Evolutionary conservation across 441 rosid genomes (phyloP), one percentile per base, ranked within the genome.

Genomic region (Gossypium davidsonii): DNA sequence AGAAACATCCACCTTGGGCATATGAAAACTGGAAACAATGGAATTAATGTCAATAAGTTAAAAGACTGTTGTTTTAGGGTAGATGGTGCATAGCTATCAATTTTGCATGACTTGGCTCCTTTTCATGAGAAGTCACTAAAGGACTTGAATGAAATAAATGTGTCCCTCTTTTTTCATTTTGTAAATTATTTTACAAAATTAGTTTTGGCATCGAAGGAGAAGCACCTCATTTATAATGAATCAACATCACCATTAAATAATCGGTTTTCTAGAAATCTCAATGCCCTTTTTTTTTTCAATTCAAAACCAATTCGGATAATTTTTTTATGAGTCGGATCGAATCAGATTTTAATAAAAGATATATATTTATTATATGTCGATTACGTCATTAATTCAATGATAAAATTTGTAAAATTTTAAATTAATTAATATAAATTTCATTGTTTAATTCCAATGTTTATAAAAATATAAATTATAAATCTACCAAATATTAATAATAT

Each of bases 81-180:
- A 31, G 72, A 68, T 68, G 21, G 73, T 55, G 31, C 61, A 21
- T 56, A 44, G 74, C 74, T 72, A 56, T 75, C 79, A 68, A 63
- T 62, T 68, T 74, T 34, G 39, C 39, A 44, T 62, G 23, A 67
- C 58, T 14, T 17, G 15, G 21, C 65, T 51, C 65, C 15, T 62
- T 67, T 67, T 26, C 39, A 2, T 14, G n/a, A 60, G 15, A 21
- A 68, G 25, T 18, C 44, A 59, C 31, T 17, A 52, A 61, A 46
- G 37, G 20, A 51, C 65, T 25, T 20, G 25, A 60, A n/a, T 23
- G 1, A 23, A 34, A 20, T n/a, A 57, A 60, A n/a, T 10, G 77
- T 58, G 42, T 15, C 59, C 67, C 51, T 2, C 51, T 12, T 11
- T 46, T 15, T 51, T 15, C 0, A 1, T 51, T 5, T 51, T 51